These are phyloP conservation scores for Aspergillus amoenus DNA, from an alignment of 2,329 filamentous ascomycete species.

Conservation along the genomic window DNA sequence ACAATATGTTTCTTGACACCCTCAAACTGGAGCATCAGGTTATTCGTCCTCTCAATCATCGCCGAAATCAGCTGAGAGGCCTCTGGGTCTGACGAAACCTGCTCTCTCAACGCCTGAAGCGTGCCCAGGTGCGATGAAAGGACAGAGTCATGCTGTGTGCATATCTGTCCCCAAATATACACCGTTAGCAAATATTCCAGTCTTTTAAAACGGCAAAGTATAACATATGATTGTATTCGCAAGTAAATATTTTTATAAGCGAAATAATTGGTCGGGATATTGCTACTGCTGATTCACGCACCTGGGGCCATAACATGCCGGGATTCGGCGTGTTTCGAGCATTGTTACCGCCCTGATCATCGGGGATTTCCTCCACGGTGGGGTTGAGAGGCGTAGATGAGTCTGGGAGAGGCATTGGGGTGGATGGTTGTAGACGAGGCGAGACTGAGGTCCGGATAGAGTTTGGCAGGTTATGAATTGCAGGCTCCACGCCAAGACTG, in stretches of 20 bases:
- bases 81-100: slow-evolving; percentile 28
- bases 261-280: no score
- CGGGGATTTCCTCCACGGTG: slow-evolving; percentile 18
- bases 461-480: neutral
- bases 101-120: slow-evolving; percentile 34
- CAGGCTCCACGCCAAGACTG: slow-evolving; percentile 11
- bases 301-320: slow-evolving; percentile 22
- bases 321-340: neutral
- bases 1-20: slow-evolving; percentile 38
- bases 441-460: slow-evolving; percentile 15
- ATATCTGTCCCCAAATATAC: slow-evolving; percentile 29
- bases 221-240: no score
- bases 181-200: neutral
- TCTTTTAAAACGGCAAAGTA: no score
- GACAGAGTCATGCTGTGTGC: slow-evolving; percentile 41
- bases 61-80: slow-evolving; percentile 32
- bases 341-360: neutral
- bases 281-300: slow-evolving; percentile 8
- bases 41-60: slow-evolving; percentile 41
- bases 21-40: slow-evolving; percentile 38
- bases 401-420: slow-evolving; percentile 7
- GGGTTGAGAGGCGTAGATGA: slow-evolving; percentile 12
- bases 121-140: slow-evolving; percentile 41
- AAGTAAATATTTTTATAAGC: no score
- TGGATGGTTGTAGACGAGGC: neutral